Evolutionary conservation across 768 basidiomycete species (phyloP).

Genomic region (Tricholoma sp.): DNA sequence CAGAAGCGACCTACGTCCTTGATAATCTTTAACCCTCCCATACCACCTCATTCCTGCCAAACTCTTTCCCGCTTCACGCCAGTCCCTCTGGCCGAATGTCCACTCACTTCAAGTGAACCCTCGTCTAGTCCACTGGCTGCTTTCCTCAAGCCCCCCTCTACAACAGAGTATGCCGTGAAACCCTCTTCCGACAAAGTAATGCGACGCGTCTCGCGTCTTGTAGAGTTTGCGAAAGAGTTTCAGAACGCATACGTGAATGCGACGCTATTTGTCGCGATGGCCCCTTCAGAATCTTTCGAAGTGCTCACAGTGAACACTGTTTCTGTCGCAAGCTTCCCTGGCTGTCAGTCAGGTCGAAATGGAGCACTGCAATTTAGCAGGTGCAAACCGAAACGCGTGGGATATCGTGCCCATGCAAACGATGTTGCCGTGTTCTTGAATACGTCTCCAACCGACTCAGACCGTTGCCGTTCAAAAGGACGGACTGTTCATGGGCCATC

Average conservation of each 20-base stretch:
- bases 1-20: constrained; percentile 4
- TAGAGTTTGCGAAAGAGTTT: constrained; percentile 50
- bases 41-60: constrained; percentile 28
- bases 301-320: constrained; percentile 8
- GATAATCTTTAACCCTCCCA: constrained; percentile 7
- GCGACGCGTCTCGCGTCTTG: constrained; percentile 30
- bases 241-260: constrained; percentile 55
- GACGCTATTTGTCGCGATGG: constrained; percentile 41
- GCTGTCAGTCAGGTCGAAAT: not conserved
- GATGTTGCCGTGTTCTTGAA: constrained; percentile 42
- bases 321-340: not conserved
- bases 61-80: constrained; percentile 30
- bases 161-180: not conserved
- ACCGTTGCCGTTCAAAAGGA: not conserved
- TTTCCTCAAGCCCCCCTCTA: not conserved
- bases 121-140: not conserved
- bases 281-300: constrained; percentile 23
- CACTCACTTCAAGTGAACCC: constrained; percentile 16
- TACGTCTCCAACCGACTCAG: not conserved
- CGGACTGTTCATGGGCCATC: not conserved
- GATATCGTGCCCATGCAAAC: constrained; percentile 36
- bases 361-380: not conserved
- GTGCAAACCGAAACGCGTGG: constrained; percentile 28
- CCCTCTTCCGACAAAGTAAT: constrained; percentile 13
- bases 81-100: constrained; percentile 33